Percentiles rank a stretch among this genome's conserved stretches.
Conservation (phyloP, 768 basidiomycete species). For the Rhizopogon roseolus region DNA sequence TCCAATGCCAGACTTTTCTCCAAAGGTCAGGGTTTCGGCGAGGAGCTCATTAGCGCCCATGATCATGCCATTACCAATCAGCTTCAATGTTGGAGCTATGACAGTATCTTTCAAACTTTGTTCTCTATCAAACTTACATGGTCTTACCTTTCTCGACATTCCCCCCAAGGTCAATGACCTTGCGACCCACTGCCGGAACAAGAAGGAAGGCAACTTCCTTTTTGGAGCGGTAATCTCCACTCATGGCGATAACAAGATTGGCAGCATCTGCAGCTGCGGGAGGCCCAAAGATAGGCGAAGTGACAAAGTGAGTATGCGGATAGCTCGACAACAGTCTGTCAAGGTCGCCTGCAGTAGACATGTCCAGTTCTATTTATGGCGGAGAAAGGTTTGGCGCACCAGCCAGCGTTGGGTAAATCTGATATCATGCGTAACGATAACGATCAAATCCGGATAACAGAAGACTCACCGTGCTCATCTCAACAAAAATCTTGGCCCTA, state of each 20-base stretch:
- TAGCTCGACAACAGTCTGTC: constrained; percentile 59
- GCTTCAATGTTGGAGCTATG: constrained; percentile 65
- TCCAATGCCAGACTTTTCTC: constrained; percentile 79
- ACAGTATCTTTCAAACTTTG: neutral
- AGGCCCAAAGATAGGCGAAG: constrained; percentile 74
- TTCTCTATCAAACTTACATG: neutral
- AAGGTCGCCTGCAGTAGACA: constrained; percentile 47
- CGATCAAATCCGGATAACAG: neutral
- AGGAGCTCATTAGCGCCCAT: constrained; percentile 75
- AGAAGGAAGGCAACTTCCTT: constrained; percentile 74
- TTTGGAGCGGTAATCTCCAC: constrained; percentile 79
- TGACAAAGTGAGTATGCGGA: constrained; percentile 59
- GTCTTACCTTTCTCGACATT: constrained; percentile 75
- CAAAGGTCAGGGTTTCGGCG: constrained; percentile 79
- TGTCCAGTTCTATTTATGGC: neutral
- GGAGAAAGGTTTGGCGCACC: constrained; percentile 23
- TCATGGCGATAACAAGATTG: constrained; percentile 69
- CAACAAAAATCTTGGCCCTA: constrained; percentile 72
- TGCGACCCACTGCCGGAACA: constrained; percentile 74
- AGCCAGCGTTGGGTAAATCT: constrained; percentile 55
- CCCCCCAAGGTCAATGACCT: constrained; percentile 76
- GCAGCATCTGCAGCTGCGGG: constrained; percentile 62
- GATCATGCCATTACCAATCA: constrained; percentile 78
- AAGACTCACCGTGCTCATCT: constrained; percentile 74
- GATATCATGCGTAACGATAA: constrained; percentile 7